Conservation (phyloP, 1,284 basidiomycete genomes). For the Austroboletus olivaceoglutinosus region DNA sequence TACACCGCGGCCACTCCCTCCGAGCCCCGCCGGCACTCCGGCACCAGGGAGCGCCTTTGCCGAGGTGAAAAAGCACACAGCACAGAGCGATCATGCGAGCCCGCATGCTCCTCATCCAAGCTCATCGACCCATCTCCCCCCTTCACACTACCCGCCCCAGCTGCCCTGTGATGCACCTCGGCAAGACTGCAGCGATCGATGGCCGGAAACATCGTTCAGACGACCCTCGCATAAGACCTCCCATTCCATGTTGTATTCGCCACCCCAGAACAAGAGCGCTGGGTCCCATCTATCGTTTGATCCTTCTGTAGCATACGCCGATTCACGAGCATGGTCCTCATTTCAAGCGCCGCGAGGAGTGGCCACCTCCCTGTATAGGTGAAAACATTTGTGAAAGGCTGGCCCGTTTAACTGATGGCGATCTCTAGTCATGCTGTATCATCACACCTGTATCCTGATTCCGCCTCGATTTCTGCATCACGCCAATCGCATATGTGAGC, state of each 20-base stretch:
- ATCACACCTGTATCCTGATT: constrained; percentile 34
- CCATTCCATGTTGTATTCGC: neutral
- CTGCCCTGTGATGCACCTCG: constrained; percentile 1
- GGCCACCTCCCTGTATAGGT: constrained; percentile 58
- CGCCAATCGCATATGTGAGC: constrained; percentile 22
- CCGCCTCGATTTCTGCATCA: constrained; percentile 5
- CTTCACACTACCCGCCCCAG: constrained; percentile 3
- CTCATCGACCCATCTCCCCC: constrained; percentile 4
- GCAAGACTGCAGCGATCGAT: constrained; percentile 5
- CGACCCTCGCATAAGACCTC: constrained; percentile 3
- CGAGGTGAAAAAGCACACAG: constrained; percentile 9
- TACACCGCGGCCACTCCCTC: constrained; percentile 26
- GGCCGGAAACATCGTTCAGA: constrained; percentile 8
- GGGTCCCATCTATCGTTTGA: constrained; percentile 31
- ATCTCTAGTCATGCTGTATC: constrained; percentile 47
- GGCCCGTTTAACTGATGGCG: constrained; percentile 7
- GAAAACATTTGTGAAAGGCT: constrained; percentile 13
- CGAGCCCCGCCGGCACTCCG: constrained; percentile 14
- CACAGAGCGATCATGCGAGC: neutral
- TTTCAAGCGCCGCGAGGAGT: constrained; percentile 12
- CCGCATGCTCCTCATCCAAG: constrained; percentile 3
- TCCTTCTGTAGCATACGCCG: constrained; percentile 48
- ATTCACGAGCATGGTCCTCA: constrained; percentile 7
- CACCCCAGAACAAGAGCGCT: neutral
- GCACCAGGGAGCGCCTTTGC: constrained; percentile 21